phyloP scores from a whole-genome alignment of 169 alveolate species.

The Perkinsus marinus region DNA sequence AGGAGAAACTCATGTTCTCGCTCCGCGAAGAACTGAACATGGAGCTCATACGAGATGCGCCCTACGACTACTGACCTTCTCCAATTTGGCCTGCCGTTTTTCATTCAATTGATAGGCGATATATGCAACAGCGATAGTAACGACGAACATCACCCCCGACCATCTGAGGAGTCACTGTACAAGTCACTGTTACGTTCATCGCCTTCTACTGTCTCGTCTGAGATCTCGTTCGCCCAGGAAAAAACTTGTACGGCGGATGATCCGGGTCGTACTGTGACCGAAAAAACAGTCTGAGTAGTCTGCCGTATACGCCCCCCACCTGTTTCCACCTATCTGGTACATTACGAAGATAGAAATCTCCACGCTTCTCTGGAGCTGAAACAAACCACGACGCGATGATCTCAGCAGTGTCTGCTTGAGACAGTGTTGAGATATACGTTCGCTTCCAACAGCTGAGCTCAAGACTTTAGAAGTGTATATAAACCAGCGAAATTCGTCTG shows the following conservation, averaged over 20 bases:
- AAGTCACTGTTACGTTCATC: not conserved
- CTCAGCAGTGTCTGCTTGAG: too few species aligned
- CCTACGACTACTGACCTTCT: not conserved
- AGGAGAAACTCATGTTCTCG: not conserved
- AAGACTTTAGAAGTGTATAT: too few species aligned
- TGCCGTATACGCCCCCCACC: not conserved
- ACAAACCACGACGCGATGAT: not conserved
- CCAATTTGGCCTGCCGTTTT: not conserved
- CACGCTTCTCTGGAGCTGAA: not conserved
- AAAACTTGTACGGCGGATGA: not conserved
- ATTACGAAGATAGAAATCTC: not conserved
- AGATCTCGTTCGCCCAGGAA: not conserved
- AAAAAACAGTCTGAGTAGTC: not conserved
- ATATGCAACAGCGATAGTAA: not conserved
- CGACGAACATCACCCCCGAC: not conserved
- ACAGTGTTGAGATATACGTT: too few species aligned
- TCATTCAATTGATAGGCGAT: not conserved
- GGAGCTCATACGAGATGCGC: not conserved
- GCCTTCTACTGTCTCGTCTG: not conserved
- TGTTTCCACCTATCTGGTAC: not conserved
- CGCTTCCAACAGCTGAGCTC: too few species aligned
- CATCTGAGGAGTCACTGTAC: not conserved
- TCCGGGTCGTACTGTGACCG: not conserved
- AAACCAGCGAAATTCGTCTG: too few species aligned
- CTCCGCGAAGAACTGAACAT: not conserved